Evolutionary conservation across 2,329 filamentous ascomycete species (phyloP).

Genomic region (Colletotrichum tabaci): DNA sequence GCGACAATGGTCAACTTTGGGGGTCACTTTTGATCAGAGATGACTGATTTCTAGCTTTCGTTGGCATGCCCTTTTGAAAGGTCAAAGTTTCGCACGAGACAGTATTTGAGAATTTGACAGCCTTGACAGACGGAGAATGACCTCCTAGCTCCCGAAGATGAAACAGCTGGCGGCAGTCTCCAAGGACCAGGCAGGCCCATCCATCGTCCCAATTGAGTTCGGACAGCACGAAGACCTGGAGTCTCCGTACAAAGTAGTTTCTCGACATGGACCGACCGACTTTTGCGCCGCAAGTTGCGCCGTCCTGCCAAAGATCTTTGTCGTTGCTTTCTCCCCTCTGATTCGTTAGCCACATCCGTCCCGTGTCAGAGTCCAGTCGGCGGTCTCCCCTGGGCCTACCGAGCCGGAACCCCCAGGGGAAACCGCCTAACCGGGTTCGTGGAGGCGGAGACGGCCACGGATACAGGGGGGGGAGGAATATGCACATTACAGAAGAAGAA

Average conservation of each 20-base stretch:
- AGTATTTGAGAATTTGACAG: conserved; percentile 5
- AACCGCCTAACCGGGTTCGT: background rate
- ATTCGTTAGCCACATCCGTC: conserved; percentile 18
- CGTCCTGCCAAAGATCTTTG: conserved; percentile 21
- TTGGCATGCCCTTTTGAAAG: conserved; percentile 10
- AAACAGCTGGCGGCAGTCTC: conserved; percentile 29
- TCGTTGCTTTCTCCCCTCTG: conserved; percentile 7
- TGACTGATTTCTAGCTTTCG: background rate
- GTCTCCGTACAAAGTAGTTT: background rate
- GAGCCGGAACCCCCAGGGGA: background rate
- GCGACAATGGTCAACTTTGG: background rate
- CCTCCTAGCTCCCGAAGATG: conserved; percentile 9
- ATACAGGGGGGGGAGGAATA: background rate
- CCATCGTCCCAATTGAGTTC: conserved; percentile 17
- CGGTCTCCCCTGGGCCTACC: background rate
- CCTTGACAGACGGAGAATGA: conserved; percentile 12
- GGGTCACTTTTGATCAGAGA: background rate
- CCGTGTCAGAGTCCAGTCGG: background rate
- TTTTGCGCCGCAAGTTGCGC: background rate
- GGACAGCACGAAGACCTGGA: conserved; percentile 13
- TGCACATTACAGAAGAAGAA: background rate
- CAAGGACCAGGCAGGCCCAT: background rate
- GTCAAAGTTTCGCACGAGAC: conserved; percentile 9
- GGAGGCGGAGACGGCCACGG: background rate
- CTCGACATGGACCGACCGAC: conserved; percentile 10